Conservation (phyloP, 1,139 yeast genomes). For the Yamadazyma mexicana region DNA sequence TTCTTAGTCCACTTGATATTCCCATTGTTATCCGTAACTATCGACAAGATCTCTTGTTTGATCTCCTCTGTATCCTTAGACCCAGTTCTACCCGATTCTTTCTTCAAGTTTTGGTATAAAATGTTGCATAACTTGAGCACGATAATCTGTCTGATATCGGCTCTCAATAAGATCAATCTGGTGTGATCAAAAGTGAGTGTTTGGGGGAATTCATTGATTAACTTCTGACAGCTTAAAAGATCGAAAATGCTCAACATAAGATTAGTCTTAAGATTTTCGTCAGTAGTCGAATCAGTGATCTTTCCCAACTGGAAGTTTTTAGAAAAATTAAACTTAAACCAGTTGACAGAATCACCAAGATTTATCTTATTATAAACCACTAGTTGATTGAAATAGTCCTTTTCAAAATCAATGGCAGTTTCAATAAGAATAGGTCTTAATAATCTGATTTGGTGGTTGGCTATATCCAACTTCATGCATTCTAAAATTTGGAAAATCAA, state of each 20-base stretch:
- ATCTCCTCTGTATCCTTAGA: slow-evolving; percentile 33
- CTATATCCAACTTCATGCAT: slow-evolving; percentile 95
- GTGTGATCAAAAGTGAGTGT: slow-evolving; percentile 88
- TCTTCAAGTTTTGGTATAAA: slow-evolving; percentile 67
- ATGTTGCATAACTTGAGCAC: slow-evolving; percentile 76
- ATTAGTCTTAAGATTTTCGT: slow-evolving; percentile 30
- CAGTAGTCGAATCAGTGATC: slow-evolving; percentile 4
- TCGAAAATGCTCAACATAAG: slow-evolving; percentile 55
- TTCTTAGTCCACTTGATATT: slow-evolving; percentile 90
- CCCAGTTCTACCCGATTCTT: slow-evolving; percentile 32
- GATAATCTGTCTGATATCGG: slow-evolving; percentile 82
- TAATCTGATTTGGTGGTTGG: slow-evolving; percentile 89
- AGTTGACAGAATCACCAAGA: slow-evolving; percentile 62
- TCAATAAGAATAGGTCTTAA: slow-evolving; percentile 82
- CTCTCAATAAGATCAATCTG: slow-evolving; percentile 71
- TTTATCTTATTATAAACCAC: slow-evolving; percentile 66
- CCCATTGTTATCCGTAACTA: slow-evolving; percentile 83
- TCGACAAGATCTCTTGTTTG: slow-evolving; percentile 67
- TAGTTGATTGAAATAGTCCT: slow-evolving; percentile 77
- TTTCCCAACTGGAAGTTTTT: slow-evolving; percentile 12
- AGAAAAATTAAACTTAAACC: slow-evolving; percentile 46
- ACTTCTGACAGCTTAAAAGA: slow-evolving; percentile 71
- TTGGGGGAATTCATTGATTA: slow-evolving; percentile 83
- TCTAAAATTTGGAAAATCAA: slow-evolving; percentile 82
- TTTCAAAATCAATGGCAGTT: slow-evolving; percentile 90